These are phyloP conservation scores for Chamaecrista fasciculata DNA, from an alignment of 306 rosid genomes.

Conservation along the genomic window DNA sequence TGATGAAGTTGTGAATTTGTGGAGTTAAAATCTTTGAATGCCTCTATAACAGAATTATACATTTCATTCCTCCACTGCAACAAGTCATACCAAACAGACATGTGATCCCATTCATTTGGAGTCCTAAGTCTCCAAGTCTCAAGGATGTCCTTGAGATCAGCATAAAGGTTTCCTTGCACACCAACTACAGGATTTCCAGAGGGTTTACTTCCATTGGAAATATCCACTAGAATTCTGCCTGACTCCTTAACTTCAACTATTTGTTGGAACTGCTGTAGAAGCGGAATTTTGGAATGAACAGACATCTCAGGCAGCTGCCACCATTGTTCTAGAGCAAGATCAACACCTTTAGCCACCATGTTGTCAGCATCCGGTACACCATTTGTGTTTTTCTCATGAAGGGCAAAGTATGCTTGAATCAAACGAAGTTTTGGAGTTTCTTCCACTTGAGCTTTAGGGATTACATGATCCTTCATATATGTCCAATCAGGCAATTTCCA, in stretches of 20 bases:
- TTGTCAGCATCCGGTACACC: constrained; percentile 93
- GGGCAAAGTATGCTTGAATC: constrained; percentile 86
- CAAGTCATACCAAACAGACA: constrained; percentile 98
- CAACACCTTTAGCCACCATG: constrained; percentile 88
- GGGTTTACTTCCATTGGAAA: constrained; percentile 79
- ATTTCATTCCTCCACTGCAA: constrained; percentile 99
- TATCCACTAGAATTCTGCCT: constrained; percentile 71
- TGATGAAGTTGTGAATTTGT: constrained; percentile 90
- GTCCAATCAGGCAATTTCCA: constrained; percentile 99
- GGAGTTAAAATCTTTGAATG: constrained; percentile 79
- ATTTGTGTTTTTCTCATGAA: constrained; percentile 85
- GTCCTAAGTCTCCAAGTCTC: constrained; percentile 99
- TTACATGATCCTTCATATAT: constrained; percentile 92
- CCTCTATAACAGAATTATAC: constrained; percentile 92
- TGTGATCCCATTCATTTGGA: constrained; percentile 98
- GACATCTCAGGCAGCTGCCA: constrained; percentile 99
- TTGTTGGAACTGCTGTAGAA: constrained; percentile 97
- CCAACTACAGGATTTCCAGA: constrained; percentile 76
- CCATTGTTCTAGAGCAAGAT: constrained; percentile 97
- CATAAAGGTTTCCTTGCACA: constrained; percentile 85
- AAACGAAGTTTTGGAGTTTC: constrained; percentile 94
- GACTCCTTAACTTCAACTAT: constrained; percentile 99
- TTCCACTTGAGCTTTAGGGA: constrained; percentile 98
- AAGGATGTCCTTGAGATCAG: constrained; percentile 97
- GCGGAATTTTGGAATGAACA: constrained; percentile 94